These are phyloP conservation scores for Calonectria pteridis DNA, from an alignment of 2,329 filamentous ascomycete species.

Conservation along the genomic window DNA sequence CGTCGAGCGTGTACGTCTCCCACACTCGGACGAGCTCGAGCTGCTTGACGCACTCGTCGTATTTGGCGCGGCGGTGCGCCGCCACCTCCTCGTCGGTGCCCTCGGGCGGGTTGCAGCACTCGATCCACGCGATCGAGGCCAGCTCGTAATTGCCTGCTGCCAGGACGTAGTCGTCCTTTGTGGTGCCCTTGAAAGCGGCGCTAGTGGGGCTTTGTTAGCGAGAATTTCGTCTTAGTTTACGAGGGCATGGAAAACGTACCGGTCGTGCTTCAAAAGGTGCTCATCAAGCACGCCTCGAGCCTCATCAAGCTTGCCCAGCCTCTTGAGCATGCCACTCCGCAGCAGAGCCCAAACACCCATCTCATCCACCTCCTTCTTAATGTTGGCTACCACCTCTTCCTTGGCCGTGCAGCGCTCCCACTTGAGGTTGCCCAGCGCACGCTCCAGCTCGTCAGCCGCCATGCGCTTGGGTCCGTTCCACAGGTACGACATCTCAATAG, in stretches of 20 bases:
- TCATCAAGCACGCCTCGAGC: slow-evolving; percentile 74
- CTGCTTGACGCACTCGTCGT: slow-evolving; percentile 73
- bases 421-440: slow-evolving; percentile 71
- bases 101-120: slow-evolving; percentile 61
- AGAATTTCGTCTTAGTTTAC: no score
- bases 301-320: slow-evolving; percentile 71
- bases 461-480: slow-evolving; percentile 93
- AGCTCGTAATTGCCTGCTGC: slow-evolving; percentile 89
- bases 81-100: slow-evolving; percentile 48
- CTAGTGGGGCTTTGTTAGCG: slow-evolving; percentile 49
- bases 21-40: slow-evolving; percentile 77
- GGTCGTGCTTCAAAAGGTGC: slow-evolving; percentile 74
- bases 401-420: slow-evolving; percentile 72
- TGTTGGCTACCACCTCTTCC: slow-evolving; percentile 55
- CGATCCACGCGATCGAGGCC: slow-evolving; percentile 83
- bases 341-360: slow-evolving; percentile 75
- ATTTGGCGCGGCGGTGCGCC: slow-evolving; percentile 59
- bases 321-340: slow-evolving; percentile 74
- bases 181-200: slow-evolving; percentile 66
- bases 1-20: slow-evolving; percentile 81
- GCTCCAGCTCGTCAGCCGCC: slow-evolving; percentile 72
- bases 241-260: slow-evolving; percentile 54
- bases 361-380: slow-evolving; percentile 69
- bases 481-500: slow-evolving; percentile 92
- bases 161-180: slow-evolving; percentile 77